Evolutionary conservation across 306 rosid genomes (phyloP), one percentile per base, ranked within the genome.

Genomic region (Trifolium pratense): DNA sequence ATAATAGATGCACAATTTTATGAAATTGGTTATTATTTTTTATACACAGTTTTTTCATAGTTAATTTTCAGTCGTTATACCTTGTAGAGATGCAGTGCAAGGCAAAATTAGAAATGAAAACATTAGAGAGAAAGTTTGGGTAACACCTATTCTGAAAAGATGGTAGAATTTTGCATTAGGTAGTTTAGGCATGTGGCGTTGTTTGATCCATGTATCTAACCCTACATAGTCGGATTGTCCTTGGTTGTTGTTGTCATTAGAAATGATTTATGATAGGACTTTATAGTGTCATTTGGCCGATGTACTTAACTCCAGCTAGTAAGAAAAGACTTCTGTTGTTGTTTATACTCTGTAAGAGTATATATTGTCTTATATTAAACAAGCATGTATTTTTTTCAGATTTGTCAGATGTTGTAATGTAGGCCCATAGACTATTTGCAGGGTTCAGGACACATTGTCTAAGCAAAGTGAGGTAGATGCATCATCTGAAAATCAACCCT

Each of bases 351-450:
- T 62, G 12, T 18, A 18, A 10, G 26, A 20, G 45, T 26, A n/a
- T 43, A 39, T 49, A 18, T 61, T 37, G 37, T 71, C 43, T 68
- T 42, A 70, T 64, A 18, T 73, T 64, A 18, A 59, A 69, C 23
- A 49, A 18, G 51, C 80, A 52, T 67, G 40, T 58, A 40, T 67
- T 51, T 46, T 51, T 46, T 59, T 73, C 69, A 60, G 68, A 51
- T 69, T 68, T 78, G 57, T 81, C 69, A 77, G 56, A 67, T 70
- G 79, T 57, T 77, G 76, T 59, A 76, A 90, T 79, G 56, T 29
- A 34, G 79, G 84, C 86, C 84, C 77, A 68, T 79, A 94, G 98
- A 82, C 88, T 74, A 72, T 91, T 78, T 86, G 86, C 91, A 91
- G 95, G 90, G 92, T 88, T 78, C 87, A 87, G 80, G 87, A 88